Percentiles rank a stretch among this genome's conserved stretches.
These are phyloP conservation scores for Fusarium albidum DNA, from an alignment of 2,329 filamentous ascomycete species.

Conservation along the genomic window DNA sequence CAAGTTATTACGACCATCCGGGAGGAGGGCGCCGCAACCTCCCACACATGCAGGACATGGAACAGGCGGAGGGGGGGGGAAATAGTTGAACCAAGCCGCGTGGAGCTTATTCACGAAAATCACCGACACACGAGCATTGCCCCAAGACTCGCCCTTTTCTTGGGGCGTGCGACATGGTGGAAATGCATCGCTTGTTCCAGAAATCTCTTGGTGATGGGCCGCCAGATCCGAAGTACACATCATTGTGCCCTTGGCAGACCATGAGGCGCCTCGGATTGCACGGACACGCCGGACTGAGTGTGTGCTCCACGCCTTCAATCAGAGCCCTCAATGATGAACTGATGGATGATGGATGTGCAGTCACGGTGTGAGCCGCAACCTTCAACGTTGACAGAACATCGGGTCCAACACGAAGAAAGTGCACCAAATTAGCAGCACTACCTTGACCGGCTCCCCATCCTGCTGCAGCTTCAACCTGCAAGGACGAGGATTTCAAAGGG, in stretches of 20 bases:
- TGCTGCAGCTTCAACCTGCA: slow-evolving; percentile 2
- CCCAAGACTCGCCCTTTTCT: slow-evolving; percentile 9
- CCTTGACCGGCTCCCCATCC: slow-evolving; percentile 24
- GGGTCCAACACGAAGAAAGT: slow-evolving; percentile 2
- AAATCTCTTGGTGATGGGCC: slow-evolving; percentile 32
- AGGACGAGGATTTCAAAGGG: background rate
- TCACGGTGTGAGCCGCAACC: slow-evolving; percentile 7
- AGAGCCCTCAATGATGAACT: slow-evolving; percentile 24
- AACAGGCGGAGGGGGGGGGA: background rate
- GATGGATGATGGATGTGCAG: too few relatives aligned
- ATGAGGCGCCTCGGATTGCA: slow-evolving; percentile 27
- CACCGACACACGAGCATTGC: background rate
- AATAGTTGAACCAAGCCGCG: slow-evolving; percentile 5
- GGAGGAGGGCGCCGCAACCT: slow-evolving; percentile 14
- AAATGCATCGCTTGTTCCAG: slow-evolving; percentile 1
- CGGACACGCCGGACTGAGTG: slow-evolving; percentile 35
- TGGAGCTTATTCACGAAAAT: slow-evolving; percentile 17
- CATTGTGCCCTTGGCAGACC: slow-evolving; percentile 33
- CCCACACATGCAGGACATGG: background rate
- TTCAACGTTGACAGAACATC: background rate
- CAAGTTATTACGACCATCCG: slow-evolving; percentile 4
- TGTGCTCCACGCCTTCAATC: slow-evolving; percentile 6
- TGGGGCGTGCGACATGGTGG: background rate
- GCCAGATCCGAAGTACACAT: slow-evolving; percentile 38
- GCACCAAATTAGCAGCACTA: slow-evolving; percentile 33